Evolutionary conservation across 495 filamentous ascomycete genomes (phyloP).

Genomic region (Cercophora newfieldiana): DNA sequence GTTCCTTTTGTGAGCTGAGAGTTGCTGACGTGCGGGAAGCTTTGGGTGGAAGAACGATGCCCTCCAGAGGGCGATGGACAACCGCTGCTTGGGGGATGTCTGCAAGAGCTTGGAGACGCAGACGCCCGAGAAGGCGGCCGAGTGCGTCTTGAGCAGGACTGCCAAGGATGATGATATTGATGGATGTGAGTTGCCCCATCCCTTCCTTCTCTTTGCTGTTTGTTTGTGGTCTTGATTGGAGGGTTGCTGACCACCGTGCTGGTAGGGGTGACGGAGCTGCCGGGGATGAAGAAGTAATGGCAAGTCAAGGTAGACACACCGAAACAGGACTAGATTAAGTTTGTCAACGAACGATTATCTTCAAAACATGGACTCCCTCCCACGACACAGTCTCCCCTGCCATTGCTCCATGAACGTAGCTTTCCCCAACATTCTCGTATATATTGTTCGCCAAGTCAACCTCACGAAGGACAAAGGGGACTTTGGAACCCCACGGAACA

Average conservation of each 20-base stretch:
- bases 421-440: background rate
- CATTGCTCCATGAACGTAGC: background rate
- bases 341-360: no score
- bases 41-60: slow-evolving; percentile 22
- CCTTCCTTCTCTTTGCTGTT: background rate
- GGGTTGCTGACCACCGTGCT: background rate
- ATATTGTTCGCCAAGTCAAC: background rate
- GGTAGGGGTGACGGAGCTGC: background rate
- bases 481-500: background rate
- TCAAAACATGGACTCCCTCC: no score
- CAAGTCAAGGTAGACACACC: background rate
- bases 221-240: no score
- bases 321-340: no score
- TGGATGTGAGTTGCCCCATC: slow-evolving; percentile 6
- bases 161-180: slow-evolving; percentile 17
- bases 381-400: background rate
- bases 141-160: slow-evolving; percentile 5
- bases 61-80: slow-evolving; percentile 23
- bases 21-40: background rate
- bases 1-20: no score
- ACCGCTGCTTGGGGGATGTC: slow-evolving; percentile 20
- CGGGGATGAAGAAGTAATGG: background rate
- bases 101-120: slow-evolving; percentile 19
- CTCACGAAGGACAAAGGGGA: background rate
- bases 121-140: slow-evolving; percentile 17